A percentile compares a stretch with the other conserved stretches of the same genome.
These are phyloP conservation scores for Venturia aucupariae DNA, from an alignment of 2,329 filamentous ascomycete species.

Conservation along the genomic window DNA sequence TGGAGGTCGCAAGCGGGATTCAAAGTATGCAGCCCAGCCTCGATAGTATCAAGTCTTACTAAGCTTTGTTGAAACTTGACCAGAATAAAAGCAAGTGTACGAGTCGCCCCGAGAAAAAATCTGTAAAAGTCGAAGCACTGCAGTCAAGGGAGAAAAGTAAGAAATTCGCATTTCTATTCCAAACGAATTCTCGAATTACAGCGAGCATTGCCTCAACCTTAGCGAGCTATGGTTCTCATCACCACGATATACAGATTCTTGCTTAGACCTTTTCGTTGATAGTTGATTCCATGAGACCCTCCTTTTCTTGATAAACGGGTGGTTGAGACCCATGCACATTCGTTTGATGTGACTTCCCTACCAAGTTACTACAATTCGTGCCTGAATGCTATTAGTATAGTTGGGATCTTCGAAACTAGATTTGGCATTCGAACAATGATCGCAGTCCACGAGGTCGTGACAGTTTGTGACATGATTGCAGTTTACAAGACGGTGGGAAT, in stretches of 20 bases:
- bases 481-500: background rate
- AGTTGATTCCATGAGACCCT: background rate
- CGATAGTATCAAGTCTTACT: too few relatives aligned
- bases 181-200: too few relatives aligned
- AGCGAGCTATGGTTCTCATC: background rate
- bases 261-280: background rate
- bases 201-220: background rate
- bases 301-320: background rate
- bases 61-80: too few relatives aligned
- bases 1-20: too few relatives aligned
- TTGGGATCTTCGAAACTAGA: background rate
- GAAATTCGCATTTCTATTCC: too few relatives aligned
- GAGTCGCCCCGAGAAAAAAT: too few relatives aligned
- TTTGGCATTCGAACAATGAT: background rate
- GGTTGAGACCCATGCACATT: background rate
- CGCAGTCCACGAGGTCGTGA: background rate
- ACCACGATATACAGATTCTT: background rate
- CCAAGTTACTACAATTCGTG: conserved; percentile 1
- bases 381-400: background rate
- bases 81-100: too few relatives aligned
- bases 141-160: too few relatives aligned
- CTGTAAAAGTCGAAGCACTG: too few relatives aligned
- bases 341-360: background rate
- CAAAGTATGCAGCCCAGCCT: too few relatives aligned
- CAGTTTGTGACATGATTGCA: background rate